Evolutionary conservation across 495 filamentous ascomycete species (phyloP).

Genomic region (Hypoxylon fuscum): DNA sequence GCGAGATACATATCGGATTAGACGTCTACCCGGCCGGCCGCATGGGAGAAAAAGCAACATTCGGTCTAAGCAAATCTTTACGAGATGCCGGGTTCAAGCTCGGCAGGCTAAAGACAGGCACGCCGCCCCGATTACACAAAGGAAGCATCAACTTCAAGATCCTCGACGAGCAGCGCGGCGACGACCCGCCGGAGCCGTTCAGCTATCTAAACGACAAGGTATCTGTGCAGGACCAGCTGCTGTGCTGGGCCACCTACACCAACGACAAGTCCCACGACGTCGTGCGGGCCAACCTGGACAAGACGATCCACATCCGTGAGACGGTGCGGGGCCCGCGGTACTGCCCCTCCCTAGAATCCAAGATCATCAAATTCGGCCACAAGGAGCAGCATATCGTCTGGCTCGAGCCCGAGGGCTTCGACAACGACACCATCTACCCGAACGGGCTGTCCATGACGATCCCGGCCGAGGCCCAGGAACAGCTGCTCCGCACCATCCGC

Average conservation of each 20-base stretch:
- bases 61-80: slow-evolving; percentile 91
- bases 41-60: slow-evolving; percentile 94
- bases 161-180: slow-evolving; percentile 78
- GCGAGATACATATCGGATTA: slow-evolving; percentile 95
- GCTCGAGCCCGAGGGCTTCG: slow-evolving; percentile 96
- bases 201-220: slow-evolving; percentile 86
- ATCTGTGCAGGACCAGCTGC: slow-evolving; percentile 79
- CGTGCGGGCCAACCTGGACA: slow-evolving; percentile 84
- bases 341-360: slow-evolving; percentile 94
- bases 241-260: slow-evolving; percentile 85
- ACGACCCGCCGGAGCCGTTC: slow-evolving; percentile 88
- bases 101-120: slow-evolving; percentile 94
- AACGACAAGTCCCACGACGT: slow-evolving; percentile 85
- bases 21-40: slow-evolving; percentile 85
- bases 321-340: slow-evolving; percentile 94
- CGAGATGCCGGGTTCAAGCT: slow-evolving; percentile 89
- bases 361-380: slow-evolving; percentile 85
- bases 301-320: slow-evolving; percentile 95
- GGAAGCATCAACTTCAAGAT: slow-evolving; percentile 81
- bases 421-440: slow-evolving; percentile 91
- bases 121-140: slow-evolving; percentile 85
- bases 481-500: slow-evolving; percentile 81
- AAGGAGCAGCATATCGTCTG: slow-evolving; percentile 87
- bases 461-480: slow-evolving; percentile 83
- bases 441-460: slow-evolving; percentile 98